Base-by-base conservation (phyloP, 2,329 filamentous ascomycete species). In the Thielaviopsis ethacetica region DNA sequence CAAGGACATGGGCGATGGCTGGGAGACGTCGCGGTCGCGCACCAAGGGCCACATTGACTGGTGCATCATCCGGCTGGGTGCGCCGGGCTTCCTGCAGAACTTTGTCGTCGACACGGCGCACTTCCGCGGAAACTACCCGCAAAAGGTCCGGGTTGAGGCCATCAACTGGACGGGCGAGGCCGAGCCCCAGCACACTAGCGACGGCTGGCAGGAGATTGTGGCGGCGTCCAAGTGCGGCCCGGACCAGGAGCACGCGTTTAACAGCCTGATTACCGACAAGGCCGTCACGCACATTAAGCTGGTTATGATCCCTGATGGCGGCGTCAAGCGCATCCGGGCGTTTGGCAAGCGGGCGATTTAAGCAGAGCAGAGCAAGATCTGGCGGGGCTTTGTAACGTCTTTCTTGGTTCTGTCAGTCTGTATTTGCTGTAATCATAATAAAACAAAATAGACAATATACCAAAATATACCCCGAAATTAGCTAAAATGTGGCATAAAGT, bases 301-400 rank as follows among this genome's bases (percentile, higher is more conserved):
- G 68, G 86, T 88, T 38, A 93, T 96, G 68, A 88, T 95, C 65
- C 91, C 91, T 0, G 91, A 97, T 70, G 91, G 91, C 38, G 91
- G 91, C 24, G 86, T 96, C 2, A 95, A 95, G 81, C 77, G 91
- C 63, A 79, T 96, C 64, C 81, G 89, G 53, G 82, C 91, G 1
- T 70, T 70, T 65, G 70, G 70, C 22, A 71, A 65, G 64, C 66
- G 70, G 56, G 67, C 62, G 52, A 54, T 59, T 50, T 63, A 60
- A 55, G 47, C 54, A n/a, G n/a, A 10, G 13, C 26, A 22, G 26
- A 15, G 21, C 21, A 26, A 15, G 50, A 53, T n/a, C 12, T 30
- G 52, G 26, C 27, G 41, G n/a, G 38, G 22, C 34, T 15, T 26
- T 38, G 50, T 58, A 51, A 53, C 30, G 34, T 44, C 56, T 44